phyloP scores from a whole-genome alignment of 73 alveolate genomes.

The Paramecium pentaurelia region DNA sequence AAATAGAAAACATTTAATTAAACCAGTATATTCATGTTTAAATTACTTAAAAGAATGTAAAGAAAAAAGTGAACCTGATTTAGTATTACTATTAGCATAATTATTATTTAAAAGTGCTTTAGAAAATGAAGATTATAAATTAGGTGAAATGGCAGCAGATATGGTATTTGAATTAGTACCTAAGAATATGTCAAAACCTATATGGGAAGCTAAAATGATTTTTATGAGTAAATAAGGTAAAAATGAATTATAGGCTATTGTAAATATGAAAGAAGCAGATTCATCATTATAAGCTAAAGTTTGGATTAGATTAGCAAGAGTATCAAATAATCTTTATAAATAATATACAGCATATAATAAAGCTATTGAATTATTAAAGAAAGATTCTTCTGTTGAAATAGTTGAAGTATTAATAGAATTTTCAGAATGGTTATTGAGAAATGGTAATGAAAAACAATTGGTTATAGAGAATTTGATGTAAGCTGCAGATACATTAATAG shows the following conservation, averaged over 20 bases:
- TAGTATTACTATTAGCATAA: conserved; percentile 87
- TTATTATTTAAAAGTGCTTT: conserved; percentile 88
- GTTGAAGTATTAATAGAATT: conserved; percentile 93
- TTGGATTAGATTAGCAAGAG: conserved; percentile 97
- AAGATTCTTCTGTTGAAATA: conserved; percentile 93
- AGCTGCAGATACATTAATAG: conserved; percentile 95
- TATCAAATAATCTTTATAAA: conserved; percentile 85
- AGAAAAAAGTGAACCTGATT: conserved; percentile 95
- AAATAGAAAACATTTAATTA: conserved; percentile 74
- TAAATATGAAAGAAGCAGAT: conserved; percentile 95
- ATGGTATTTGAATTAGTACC: conserved; percentile 96
- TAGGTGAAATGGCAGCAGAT: conserved; percentile 96
- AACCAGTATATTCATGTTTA: conserved; percentile 72
- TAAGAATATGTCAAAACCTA: conserved; percentile 87
- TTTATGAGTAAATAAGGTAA: conserved; percentile 96
- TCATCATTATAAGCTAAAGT: conserved; percentile 94
- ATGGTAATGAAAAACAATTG: conserved; percentile 87
- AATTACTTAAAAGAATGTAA: conserved; percentile 63
- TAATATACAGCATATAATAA: conserved; percentile 94
- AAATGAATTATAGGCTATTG: conserved; percentile 92
- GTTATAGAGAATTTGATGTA: conserved; percentile 88
- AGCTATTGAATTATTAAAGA: conserved; percentile 92
- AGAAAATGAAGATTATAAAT: conserved; percentile 94
- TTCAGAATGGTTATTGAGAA: conserved; percentile 94
- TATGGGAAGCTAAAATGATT: conserved; percentile 97